Evolutionary conservation across 1,284 basidiomycete genomes (phyloP).

Genomic region (Blastosporella zonata): DNA sequence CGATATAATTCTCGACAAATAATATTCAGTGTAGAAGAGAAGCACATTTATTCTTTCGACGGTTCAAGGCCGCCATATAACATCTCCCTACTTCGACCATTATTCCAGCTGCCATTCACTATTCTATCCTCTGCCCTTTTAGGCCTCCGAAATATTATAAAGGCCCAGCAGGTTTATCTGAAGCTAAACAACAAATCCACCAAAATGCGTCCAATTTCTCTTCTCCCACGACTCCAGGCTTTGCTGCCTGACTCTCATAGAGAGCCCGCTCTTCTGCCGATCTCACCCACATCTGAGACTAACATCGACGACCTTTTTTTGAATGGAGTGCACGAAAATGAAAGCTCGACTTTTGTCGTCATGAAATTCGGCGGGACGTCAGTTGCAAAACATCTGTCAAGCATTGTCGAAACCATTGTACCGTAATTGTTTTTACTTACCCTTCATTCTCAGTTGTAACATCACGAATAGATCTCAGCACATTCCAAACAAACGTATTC

Average conservation of each 20-base stretch:
- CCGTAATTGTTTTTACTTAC: neutral
- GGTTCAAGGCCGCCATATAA: neutral
- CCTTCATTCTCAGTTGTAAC: neutral
- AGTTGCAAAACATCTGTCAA: conserved; percentile 10
- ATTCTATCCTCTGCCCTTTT: neutral
- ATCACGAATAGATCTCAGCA: neutral
- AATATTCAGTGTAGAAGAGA: neutral
- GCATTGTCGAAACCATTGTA: conserved; percentile 12
- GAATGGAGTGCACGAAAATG: neutral
- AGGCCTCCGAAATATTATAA: neutral
- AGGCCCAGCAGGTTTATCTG: neutral
- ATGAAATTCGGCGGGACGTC: conserved; percentile 16
- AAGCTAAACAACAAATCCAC: neutral
- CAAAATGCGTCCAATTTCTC: neutral
- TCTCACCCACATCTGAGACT: neutral
- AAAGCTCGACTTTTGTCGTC: neutral
- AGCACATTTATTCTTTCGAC: neutral
- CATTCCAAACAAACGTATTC: conserved; percentile 4
- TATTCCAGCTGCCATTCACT: neutral
- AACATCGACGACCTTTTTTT: neutral
- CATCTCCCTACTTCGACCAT: neutral
- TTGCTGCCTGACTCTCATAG: neutral
- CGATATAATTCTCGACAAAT: neutral
- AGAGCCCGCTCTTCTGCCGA: neutral
- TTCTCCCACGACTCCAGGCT: neutral